Base-by-base conservation (phyloP, 179 eudicot species). In the Silene coronaria region DNA sequence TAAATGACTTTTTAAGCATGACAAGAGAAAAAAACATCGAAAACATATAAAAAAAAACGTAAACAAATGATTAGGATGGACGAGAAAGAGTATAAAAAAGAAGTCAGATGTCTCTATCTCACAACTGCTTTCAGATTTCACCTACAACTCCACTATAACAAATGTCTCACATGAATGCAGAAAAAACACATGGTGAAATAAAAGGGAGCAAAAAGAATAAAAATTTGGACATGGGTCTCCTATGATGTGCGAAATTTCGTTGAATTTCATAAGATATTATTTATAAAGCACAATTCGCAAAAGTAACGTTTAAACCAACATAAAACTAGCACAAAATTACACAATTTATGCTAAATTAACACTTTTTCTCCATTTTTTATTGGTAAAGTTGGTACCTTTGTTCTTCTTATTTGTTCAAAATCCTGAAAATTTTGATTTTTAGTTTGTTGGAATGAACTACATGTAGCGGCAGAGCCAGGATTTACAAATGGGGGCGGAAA, bases 201-300 rank as follows among this genome's bases (percentile, higher is more conserved):
- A 24, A 5, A 22, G 26, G 34, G 1, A 27, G 59, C 34, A 17
- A 2, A 73, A 24, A 67, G 32, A 66, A 66, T 53, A 53, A 67
- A 24, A 45, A 14, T 26, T 42, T 36, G 7, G 32, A 34, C 67
- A 68, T 42, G 38, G 61, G 45, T 23, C 51, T 24, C 17, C 45
- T 5, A 73, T 80, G 59, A 26, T 34, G 24, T 27, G n/a, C n/a
- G 62, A 80, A 71, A 53, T 16, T 64, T 62, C 24, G 73, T 72
- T 76, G 74, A 80, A 65, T 42, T 11, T 42, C 23, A 5, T 3
- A 2, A 48, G 70, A 58, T n/a, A n/a, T n/a, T n/a, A 55, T 59
- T 13, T 73, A 34, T 5, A 4, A 4, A 42, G 48, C 67, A 65
- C 70, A 65, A 14, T 32, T 65, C 70, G 0, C 13, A 64, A 27